Conservation (phyloP, 257 asterid species). For the Ligustrum vulgare region DNA sequence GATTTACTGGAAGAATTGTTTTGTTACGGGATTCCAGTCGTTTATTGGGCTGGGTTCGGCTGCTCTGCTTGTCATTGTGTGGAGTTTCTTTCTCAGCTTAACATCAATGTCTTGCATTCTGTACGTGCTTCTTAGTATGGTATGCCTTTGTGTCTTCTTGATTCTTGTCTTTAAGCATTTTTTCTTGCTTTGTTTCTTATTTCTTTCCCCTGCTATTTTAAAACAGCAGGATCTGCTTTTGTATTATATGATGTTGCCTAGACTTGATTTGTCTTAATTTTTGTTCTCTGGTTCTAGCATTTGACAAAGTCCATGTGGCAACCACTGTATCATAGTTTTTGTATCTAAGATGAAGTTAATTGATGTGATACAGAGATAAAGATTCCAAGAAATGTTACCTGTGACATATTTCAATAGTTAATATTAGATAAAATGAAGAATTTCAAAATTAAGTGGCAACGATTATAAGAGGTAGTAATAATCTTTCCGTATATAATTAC, state of each 20-base stretch:
- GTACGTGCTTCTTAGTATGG: constrained; percentile 96
- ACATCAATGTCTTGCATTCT: constrained; percentile 88
- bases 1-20: constrained; percentile 76
- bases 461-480: background rate
- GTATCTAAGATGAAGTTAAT: background rate
- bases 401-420: background rate
- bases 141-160: constrained; percentile 40
- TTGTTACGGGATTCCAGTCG: constrained; percentile 61
- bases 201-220: background rate
- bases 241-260: background rate
- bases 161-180: background rate
- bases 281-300: constrained; percentile 13
- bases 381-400: background rate
- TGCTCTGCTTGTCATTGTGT: constrained; percentile 87
- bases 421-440: constrained; percentile 3
- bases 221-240: constrained; percentile 25
- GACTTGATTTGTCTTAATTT: constrained; percentile 20
- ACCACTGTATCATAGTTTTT: constrained; percentile 8
- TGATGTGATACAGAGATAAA: constrained; percentile 1
- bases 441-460: background rate
- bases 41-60: constrained; percentile 80
- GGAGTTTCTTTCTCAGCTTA: constrained; percentile 96
- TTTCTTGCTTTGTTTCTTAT: constrained; percentile 1
- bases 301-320: constrained; percentile 2
- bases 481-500: background rate